Evolutionary conservation across 2,329 filamentous ascomycete species (phyloP).

Genomic region (Colletotrichum tropicicola): DNA sequence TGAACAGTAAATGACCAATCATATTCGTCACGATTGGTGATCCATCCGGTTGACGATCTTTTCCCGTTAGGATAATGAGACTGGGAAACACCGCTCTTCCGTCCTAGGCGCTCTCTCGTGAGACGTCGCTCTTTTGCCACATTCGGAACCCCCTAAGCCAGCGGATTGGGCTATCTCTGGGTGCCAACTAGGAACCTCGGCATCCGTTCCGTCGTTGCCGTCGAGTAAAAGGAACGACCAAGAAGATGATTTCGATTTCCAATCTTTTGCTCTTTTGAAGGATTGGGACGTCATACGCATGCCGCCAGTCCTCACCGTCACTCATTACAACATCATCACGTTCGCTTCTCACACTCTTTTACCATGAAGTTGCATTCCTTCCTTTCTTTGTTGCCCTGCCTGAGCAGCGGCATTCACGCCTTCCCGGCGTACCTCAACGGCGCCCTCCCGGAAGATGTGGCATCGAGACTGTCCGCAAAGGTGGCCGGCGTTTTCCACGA

Average conservation of each 20-base stretch:
- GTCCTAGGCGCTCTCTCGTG: neutral
- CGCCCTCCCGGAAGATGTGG: constrained; percentile 13
- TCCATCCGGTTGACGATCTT: neutral
- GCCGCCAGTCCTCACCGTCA: neutral
- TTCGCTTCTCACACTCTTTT: constrained; percentile 15
- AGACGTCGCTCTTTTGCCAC: neutral
- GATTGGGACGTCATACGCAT: neutral
- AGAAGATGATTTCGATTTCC: constrained; percentile 6
- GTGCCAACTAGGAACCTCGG: neutral
- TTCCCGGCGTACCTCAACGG: constrained; percentile 29
- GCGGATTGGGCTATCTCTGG: neutral
- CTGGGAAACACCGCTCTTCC: neutral
- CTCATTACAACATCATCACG: neutral
- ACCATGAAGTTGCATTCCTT: constrained; percentile 15
- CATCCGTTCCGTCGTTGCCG: neutral
- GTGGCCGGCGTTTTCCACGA: constrained; percentile 22
- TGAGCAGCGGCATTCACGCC: constrained; percentile 9
- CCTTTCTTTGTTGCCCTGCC: constrained; percentile 20
- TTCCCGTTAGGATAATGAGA: neutral
- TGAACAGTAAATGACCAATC: neutral
- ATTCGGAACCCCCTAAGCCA: neutral
- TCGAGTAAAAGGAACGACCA: constrained; percentile 7
- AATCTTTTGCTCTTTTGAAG: constrained; percentile 3
- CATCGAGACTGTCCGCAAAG: constrained; percentile 2
- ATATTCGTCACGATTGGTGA: neutral